These are phyloP conservation scores for Moesziomyces parantarcticus DNA, from an alignment of 1,284 basidiomycete genomes.

Conservation along the genomic window DNA sequence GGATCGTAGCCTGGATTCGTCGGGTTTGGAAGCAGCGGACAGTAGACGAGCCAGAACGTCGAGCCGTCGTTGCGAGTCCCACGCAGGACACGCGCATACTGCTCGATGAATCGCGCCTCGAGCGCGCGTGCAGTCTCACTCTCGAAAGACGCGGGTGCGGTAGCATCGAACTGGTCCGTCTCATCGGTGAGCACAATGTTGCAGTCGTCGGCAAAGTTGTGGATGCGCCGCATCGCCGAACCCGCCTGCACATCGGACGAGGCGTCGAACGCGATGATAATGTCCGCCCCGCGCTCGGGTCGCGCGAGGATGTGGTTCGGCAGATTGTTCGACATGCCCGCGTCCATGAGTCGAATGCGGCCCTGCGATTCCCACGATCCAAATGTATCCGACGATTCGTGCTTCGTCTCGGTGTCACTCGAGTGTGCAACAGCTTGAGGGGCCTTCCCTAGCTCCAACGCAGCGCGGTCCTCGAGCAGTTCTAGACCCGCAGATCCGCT, in stretches of 20 bases:
- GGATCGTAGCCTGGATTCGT: conserved; percentile 58
- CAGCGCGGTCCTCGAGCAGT: conserved; percentile 4
- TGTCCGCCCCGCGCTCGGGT: conserved; percentile 50
- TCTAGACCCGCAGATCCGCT: neutral
- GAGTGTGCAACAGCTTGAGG: neutral
- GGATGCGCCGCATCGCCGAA: conserved; percentile 54
- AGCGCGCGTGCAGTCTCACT: conserved; percentile 13
- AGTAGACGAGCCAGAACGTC: conserved; percentile 56
- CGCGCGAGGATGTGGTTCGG: conserved; percentile 62
- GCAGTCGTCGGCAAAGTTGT: conserved; percentile 60
- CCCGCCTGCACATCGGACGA: conserved; percentile 64
- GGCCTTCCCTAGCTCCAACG: conserved; percentile 2
- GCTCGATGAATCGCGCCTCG: conserved; percentile 30
- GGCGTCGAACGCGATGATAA: conserved; percentile 65
- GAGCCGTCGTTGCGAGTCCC: conserved; percentile 17
- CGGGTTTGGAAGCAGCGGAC: conserved; percentile 58
- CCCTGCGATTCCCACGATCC: conserved; percentile 47
- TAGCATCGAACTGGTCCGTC: conserved; percentile 17
- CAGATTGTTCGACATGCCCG: conserved; percentile 65
- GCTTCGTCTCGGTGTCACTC: neutral
- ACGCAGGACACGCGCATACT: conserved; percentile 42
- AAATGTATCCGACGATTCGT: neutral
- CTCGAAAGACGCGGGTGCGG: neutral
- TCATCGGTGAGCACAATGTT: conserved; percentile 30
- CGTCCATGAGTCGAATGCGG: conserved; percentile 62